phyloP scores from a whole-genome alignment of 2,329 filamentous ascomycete genomes.

The Erysiphe neolycopersici region DNA sequence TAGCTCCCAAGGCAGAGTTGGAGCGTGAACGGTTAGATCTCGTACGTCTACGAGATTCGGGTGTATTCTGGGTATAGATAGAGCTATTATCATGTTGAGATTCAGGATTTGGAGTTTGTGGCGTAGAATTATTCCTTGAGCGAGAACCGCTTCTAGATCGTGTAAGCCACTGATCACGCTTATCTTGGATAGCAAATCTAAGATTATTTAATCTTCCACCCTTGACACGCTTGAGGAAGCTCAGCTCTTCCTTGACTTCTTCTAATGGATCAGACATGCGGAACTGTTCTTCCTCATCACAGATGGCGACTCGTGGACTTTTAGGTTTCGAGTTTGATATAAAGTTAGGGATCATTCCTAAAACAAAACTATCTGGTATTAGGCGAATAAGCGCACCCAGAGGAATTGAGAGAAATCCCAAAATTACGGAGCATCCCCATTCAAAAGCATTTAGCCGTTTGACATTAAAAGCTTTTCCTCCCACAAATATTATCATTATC shows the following conservation, averaged over 20 bases:
- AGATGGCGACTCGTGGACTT: slow-evolving; percentile 24
- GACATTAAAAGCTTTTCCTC: slow-evolving; percentile 46
- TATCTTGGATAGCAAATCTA: slow-evolving; percentile 52
- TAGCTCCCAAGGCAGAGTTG: slow-evolving; percentile 46
- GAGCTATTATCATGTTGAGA: slow-evolving; percentile 24
- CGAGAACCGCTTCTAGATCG: slow-evolving; percentile 35
- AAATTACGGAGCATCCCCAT: slow-evolving; percentile 68
- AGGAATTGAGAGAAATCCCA: slow-evolving; percentile 65
- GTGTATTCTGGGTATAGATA: slow-evolving; percentile 19
- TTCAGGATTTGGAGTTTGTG: slow-evolving; percentile 30
- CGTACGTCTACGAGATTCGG: slow-evolving; percentile 35
- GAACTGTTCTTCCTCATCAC: slow-evolving; percentile 35
- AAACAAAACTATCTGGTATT: slow-evolving; percentile 37
- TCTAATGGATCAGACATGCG: slow-evolving; percentile 44
- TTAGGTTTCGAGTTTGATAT: slow-evolving; percentile 8
- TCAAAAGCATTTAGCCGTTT: slow-evolving; percentile 39
- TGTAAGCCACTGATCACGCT: slow-evolving; percentile 39
- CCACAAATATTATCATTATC: slow-evolving; percentile 69
- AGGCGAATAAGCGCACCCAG: slow-evolving; percentile 58
- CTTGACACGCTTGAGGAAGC: slow-evolving; percentile 55
- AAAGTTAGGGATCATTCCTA: slow-evolving; percentile 8
- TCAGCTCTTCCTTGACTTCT: slow-evolving; percentile 56
- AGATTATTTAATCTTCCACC: slow-evolving; percentile 61
- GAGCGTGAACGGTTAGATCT: slow-evolving; percentile 34
- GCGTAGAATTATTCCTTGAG: slow-evolving; percentile 36